Evolutionary conservation across 768 basidiomycete genomes (phyloP).

Genomic region (Baorangia bicolor): DNA sequence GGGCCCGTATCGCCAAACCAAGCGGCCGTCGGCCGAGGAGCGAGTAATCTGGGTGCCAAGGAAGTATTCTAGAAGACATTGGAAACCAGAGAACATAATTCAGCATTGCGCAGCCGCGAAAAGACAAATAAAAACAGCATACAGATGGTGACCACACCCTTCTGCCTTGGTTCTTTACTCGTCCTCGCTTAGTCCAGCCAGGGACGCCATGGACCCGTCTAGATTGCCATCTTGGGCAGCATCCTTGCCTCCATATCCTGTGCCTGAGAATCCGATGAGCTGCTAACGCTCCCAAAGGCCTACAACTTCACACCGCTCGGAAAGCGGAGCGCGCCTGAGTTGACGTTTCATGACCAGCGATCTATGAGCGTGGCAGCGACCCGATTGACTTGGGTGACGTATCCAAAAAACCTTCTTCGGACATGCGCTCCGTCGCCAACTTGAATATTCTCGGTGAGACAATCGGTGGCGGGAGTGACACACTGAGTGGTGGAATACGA

Average conservation of each 20-base stretch:
- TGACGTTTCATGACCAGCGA: no score
- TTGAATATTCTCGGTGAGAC: not conserved
- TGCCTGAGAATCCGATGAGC: no score
- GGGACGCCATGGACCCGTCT: no score
- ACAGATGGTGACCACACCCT: no score
- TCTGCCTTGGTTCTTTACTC: no score
- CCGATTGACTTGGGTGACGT: not conserved
- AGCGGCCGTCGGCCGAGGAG: no score
- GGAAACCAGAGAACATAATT: not conserved
- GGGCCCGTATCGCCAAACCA: not conserved
- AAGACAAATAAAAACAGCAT: not conserved
- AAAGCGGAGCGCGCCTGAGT: no score
- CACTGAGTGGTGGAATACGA: not conserved
- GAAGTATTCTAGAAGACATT: no score
- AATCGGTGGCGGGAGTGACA: not conserved
- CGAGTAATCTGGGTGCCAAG: not conserved
- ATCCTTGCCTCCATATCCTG: no score
- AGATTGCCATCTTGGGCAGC: no score
- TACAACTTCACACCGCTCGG: not conserved
- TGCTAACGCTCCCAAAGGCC: not conserved
- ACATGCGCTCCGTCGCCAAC: not conserved
- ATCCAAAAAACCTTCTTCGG: no score
- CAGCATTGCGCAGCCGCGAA: not conserved
- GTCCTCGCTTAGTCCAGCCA: no score
- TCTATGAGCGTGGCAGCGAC: not conserved